Conservation (phyloP, 768 basidiomycete species). For the Leccinum obscurum region DNA sequence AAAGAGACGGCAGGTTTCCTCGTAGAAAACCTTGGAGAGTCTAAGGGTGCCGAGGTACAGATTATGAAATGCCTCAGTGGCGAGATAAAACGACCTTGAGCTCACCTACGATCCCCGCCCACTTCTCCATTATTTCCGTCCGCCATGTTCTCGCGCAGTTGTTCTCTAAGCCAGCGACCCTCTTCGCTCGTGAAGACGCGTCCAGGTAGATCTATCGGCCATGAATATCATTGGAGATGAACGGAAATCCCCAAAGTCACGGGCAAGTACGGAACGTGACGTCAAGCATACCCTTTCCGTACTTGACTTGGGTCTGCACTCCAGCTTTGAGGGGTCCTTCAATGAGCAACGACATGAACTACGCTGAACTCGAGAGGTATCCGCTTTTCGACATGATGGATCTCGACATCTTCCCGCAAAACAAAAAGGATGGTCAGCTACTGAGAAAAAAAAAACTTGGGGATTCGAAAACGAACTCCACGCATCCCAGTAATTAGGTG, state of each 20-base stretch:
- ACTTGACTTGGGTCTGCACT: conserved; percentile 64
- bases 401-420: conserved; percentile 69
- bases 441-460: not conserved
- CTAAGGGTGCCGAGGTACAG: not conserved
- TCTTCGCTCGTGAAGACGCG: conserved; percentile 44
- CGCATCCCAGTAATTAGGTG: conserved; percentile 85
- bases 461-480: conserved; percentile 54
- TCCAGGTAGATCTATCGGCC: conserved; percentile 78
- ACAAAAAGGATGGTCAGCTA: not conserved
- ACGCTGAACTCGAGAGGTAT: conserved; percentile 63
- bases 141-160: conserved; percentile 11
- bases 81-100: not conserved
- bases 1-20: too few relatives aligned
- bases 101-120: not conserved
- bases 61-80: not conserved
- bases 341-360: conserved; percentile 56
- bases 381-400: conserved; percentile 89
- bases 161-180: conserved; percentile 2
- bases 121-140: not conserved
- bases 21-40: not conserved
- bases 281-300: conserved; percentile 74
- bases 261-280: conserved; percentile 55
- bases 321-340: conserved; percentile 77
- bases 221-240: conserved; percentile 4
- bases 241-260: not conserved